A percentile compares a stretch with the other conserved stretches of the same genome.
These are phyloP conservation scores for Globisporangium cylindrosporum DNA, from an alignment of 352 stramenopile species.

Conservation along the genomic window DNA sequence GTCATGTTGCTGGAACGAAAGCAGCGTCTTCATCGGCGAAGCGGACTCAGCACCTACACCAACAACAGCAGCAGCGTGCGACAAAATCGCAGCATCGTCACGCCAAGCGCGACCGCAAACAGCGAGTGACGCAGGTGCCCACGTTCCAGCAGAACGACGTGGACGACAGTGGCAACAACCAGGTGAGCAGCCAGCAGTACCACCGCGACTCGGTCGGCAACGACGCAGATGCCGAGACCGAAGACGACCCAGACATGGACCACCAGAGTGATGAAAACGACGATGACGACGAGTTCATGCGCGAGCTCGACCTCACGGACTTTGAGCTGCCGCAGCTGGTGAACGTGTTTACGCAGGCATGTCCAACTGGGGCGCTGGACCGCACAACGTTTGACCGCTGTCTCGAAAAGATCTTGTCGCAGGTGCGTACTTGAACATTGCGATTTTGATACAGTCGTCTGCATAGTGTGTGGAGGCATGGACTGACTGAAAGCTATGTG, in stretches of 20 bases:
- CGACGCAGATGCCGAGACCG: slow-evolving; percentile 18
- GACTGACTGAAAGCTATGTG: background rate
- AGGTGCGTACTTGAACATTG: slow-evolving; percentile 22
- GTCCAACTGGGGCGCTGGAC: slow-evolving; percentile 69
- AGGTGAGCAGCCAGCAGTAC: slow-evolving; percentile 6
- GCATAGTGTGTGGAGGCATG: background rate
- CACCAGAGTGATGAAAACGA: slow-evolving; percentile 16
- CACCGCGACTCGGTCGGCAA: slow-evolving; percentile 22
- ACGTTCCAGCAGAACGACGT: slow-evolving; percentile 10
- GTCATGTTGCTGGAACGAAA: background rate
- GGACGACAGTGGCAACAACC: slow-evolving; percentile 24
- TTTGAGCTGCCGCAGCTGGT: slow-evolving; percentile 83
- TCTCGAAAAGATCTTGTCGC: slow-evolving; percentile 80
- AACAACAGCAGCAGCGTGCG: background rate
- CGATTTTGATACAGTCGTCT: background rate
- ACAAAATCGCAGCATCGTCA: slow-evolving; percentile 9
- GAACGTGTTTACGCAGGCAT: slow-evolving; percentile 80
- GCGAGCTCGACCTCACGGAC: slow-evolving; percentile 73
- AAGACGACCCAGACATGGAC: slow-evolving; percentile 20
- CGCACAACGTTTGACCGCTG: slow-evolving; percentile 61
- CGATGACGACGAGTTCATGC: slow-evolving; percentile 38
- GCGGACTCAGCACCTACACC: slow-evolving; percentile 4
- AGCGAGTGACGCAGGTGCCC: slow-evolving; percentile 11
- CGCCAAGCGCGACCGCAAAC: slow-evolving; percentile 7
- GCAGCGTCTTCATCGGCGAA: slow-evolving; percentile 3